Conservation (phyloP, 1,139 yeast genomes). For the Kurtzmaniella quercitrusa region DNA sequence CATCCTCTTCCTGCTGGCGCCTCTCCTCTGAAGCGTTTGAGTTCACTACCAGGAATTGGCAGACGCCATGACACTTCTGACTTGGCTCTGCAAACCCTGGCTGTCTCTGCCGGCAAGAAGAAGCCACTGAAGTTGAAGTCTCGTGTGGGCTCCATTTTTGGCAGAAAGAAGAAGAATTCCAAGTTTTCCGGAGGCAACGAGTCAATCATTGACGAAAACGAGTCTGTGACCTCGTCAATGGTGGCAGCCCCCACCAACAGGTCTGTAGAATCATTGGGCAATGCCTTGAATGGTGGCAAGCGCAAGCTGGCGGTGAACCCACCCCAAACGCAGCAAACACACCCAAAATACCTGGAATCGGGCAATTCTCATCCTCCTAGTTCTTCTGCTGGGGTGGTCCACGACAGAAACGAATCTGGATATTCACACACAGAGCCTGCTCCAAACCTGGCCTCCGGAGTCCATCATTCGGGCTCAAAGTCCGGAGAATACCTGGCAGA, state of each 20-base stretch:
- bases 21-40: conserved; percentile 11
- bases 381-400: neutral
- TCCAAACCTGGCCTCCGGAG: neutral
- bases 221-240: conserved; percentile 20
- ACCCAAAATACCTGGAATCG: neutral
- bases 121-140: conserved; percentile 55
- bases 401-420: neutral
- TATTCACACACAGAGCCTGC: neutral
- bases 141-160: conserved; percentile 80
- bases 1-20: conserved; percentile 1
- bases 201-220: conserved; percentile 32
- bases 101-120: conserved; percentile 11
- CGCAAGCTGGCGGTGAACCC: neutral
- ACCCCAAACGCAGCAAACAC: conserved; percentile 1
- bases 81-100: conserved; percentile 5
- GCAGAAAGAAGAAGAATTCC: conserved; percentile 46
- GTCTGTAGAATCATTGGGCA: conserved; percentile 13
- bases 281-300: neutral
- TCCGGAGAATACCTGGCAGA: neutral
- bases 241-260: conserved; percentile 13
- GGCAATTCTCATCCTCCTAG: neutral
- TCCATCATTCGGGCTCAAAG: neutral
- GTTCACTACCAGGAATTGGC: conserved; percentile 7
- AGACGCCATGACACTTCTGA: neutral
- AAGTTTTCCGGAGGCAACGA: conserved; percentile 16